phyloP scores from a whole-genome alignment of 2,329 filamentous ascomycete species.

The Aureobasidium sp. region DNA sequence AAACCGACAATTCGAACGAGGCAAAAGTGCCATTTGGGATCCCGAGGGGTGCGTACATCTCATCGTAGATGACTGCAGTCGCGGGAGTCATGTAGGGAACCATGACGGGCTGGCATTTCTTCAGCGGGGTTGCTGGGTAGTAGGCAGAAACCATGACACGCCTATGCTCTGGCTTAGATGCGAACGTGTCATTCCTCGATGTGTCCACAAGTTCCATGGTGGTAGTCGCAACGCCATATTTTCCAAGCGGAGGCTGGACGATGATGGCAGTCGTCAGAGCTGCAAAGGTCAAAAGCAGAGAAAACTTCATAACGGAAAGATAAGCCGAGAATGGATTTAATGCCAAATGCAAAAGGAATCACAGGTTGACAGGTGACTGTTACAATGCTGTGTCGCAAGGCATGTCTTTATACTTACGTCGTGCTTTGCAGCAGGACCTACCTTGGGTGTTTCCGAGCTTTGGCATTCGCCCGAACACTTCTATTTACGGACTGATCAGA shows the following conservation, averaged over 20 bases:
- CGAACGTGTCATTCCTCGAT: neutral
- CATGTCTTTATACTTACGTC: neutral
- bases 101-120: constrained; percentile 6
- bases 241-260: neutral
- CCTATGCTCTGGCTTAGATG: neutral
- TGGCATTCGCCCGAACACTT: neutral
- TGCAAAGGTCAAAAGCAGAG: neutral
- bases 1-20: constrained; percentile 13
- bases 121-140: constrained; percentile 9
- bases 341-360: neutral
- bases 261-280: neutral
- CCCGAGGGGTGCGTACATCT: constrained; percentile 7
- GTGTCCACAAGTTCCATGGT: neutral
- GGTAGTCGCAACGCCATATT: neutral
- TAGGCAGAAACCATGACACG: constrained; percentile 17
- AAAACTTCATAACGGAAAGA: neutral
- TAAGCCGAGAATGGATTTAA: neutral
- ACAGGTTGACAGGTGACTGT: neutral
- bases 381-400: neutral
- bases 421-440: neutral
- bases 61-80: constrained; percentile 15
- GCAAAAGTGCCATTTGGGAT: constrained; percentile 18
- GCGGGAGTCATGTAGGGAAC: constrained; percentile 16
- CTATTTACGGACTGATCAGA: neutral
- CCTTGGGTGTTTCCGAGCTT: neutral